Percentiles rank a stretch among this genome's conserved stretches.
These are phyloP conservation scores for Blastomyces emzantsi DNA, from an alignment of 2,329 filamentous ascomycete genomes.

Conservation along the genomic window DNA sequence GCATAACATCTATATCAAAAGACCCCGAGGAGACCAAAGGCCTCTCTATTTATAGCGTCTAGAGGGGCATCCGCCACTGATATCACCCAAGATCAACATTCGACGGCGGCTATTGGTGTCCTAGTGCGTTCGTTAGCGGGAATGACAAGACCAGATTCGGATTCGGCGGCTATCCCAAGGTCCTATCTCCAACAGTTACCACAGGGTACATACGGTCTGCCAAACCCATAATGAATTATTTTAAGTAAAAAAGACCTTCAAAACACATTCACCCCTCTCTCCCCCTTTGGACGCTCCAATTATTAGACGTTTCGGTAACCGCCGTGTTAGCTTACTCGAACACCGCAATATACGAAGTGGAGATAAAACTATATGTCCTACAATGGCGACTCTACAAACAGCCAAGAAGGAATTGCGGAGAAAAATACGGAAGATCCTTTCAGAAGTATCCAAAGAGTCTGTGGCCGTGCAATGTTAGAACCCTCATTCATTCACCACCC, in stretches of 20 bases:
- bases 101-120: background rate
- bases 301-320: background rate
- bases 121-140: background rate
- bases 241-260: background rate
- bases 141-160: background rate
- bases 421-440: conserved; percentile 59
- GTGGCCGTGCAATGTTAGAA: conserved; percentile 61
- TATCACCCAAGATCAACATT: no score
- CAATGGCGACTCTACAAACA: conserved; percentile 45
- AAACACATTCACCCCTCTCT: background rate
- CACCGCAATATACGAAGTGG: background rate
- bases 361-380: background rate
- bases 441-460: conserved; percentile 51
- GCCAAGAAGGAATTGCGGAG: conserved; percentile 70
- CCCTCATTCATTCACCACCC: no score
- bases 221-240: no score
- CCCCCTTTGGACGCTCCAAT: no score
- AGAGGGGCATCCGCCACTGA: no score
- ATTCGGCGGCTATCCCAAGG: background rate
- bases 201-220: no score
- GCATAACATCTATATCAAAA: no score
- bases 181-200: no score
- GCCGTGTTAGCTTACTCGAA: background rate
- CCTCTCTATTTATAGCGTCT: no score
- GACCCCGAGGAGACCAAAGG: no score